Percentiles rank a stretch among this genome's conserved stretches.
These are phyloP conservation scores for Pseudogymnoascus sp. DNA, from an alignment of 2,329 filamentous ascomycete species.

Conservation along the genomic window DNA sequence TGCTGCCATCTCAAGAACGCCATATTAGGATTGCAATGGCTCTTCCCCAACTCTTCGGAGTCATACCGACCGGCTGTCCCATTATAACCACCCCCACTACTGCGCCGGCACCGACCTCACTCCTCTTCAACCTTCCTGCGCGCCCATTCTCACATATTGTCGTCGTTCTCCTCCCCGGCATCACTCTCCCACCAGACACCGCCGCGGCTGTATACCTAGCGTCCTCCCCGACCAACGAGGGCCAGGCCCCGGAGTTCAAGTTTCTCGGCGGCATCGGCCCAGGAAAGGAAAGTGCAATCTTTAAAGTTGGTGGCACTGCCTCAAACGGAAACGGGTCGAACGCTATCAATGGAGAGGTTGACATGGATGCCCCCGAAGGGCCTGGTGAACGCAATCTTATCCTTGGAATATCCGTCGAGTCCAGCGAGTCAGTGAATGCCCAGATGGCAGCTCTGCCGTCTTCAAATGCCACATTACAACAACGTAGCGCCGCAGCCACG, in stretches of 20 bases:
- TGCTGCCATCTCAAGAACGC: neutral
- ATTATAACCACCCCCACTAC: slow-evolving; percentile 49
- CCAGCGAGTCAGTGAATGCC: slow-evolving; percentile 61
- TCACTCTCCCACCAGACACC: slow-evolving; percentile 63
- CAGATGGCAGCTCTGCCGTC: slow-evolving; percentile 57
- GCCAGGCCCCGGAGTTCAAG: slow-evolving; percentile 55
- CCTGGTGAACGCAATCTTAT: slow-evolving; percentile 44
- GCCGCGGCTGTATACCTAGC: slow-evolving; percentile 90
- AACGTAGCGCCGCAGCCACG: slow-evolving; percentile 24
- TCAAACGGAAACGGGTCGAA: slow-evolving; percentile 32
- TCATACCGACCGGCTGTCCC: slow-evolving; percentile 54
- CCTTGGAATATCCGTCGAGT: slow-evolving; percentile 78
- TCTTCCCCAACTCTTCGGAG: slow-evolving; percentile 42
- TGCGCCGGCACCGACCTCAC: slow-evolving; percentile 47
- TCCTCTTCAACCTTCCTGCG: slow-evolving; percentile 47
- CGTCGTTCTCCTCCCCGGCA: slow-evolving; percentile 79
- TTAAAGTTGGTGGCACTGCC: slow-evolving; percentile 55
- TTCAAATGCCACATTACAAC: slow-evolving; percentile 29
- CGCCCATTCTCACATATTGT: slow-evolving; percentile 70
- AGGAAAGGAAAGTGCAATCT: slow-evolving; percentile 87
- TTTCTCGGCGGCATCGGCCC: slow-evolving; percentile 86
- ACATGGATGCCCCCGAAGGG: slow-evolving; percentile 26
- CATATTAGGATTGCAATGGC: slow-evolving; percentile 10
- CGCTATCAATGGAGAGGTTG: slow-evolving; percentile 37
- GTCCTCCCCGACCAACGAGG: slow-evolving; percentile 31